Evolutionary conservation across 495 filamentous ascomycete genomes (phyloP).

Genomic region (Lasiosphaeria ovina): DNA sequence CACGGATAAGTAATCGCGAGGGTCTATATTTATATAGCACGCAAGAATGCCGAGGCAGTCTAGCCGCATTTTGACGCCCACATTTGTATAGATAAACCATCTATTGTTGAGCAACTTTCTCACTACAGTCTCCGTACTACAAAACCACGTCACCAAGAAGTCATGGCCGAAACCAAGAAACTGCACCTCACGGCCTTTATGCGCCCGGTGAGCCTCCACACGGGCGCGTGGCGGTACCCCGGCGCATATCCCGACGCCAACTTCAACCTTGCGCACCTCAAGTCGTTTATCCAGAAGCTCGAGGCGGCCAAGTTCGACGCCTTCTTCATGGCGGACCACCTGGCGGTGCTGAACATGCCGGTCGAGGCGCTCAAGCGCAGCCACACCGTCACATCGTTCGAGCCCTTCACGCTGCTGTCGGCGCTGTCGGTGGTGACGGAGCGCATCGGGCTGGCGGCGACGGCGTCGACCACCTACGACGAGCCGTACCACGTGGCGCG

Average conservation of each 20-base stretch:
- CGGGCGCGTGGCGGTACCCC: slow-evolving; percentile 59
- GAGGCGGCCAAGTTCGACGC: slow-evolving; percentile 61
- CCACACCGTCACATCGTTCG: slow-evolving; percentile 55
- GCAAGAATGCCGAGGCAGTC: no score
- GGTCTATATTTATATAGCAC: no score
- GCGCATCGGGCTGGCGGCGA: slow-evolving; percentile 50
- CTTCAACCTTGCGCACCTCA: slow-evolving; percentile 57
- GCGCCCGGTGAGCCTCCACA: slow-evolving; percentile 56
- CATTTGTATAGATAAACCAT: no score
- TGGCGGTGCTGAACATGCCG: slow-evolving; percentile 59
- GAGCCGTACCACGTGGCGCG: slow-evolving; percentile 57
- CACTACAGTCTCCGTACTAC: no score
- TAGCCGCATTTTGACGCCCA: no score
- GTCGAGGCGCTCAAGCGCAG: slow-evolving; percentile 56
- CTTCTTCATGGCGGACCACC: slow-evolving; percentile 62
- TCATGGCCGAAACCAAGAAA: slow-evolving; percentile 21
- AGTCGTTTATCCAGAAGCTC: slow-evolving; percentile 53
- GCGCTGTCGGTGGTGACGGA: slow-evolving; percentile 52
- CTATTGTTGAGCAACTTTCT: no score
- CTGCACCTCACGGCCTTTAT: slow-evolving; percentile 60
- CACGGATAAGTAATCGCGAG: no score
- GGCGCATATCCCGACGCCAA: slow-evolving; percentile 56
- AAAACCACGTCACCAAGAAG: no score
- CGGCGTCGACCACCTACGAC: slow-evolving; percentile 55
- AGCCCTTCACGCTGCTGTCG: slow-evolving; percentile 49